These are phyloP conservation scores for Xylariaceae sp. DNA, from an alignment of 2,329 filamentous ascomycete genomes.

Conservation along the genomic window DNA sequence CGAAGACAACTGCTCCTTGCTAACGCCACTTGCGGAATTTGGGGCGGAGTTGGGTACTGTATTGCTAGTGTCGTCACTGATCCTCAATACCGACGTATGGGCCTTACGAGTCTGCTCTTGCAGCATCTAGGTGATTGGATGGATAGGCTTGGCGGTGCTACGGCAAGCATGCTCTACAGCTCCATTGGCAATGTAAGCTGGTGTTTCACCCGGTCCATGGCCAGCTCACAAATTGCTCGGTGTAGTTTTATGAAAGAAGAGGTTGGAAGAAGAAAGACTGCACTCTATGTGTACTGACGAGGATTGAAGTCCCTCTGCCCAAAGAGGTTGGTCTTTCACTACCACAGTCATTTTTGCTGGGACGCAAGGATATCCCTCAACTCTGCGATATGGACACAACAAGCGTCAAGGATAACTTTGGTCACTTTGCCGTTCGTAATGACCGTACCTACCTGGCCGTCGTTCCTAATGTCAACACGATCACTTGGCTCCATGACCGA, in stretches of 20 bases:
- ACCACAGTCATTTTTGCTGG: neutral
- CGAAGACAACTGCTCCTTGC: conserved; percentile 16
- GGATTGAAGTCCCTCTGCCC: no score
- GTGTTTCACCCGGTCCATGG: no score
- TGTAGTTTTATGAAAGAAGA: neutral
- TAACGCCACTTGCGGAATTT: neutral
- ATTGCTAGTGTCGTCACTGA: conserved; percentile 17
- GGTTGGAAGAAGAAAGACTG: neutral
- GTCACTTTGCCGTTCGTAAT: neutral
- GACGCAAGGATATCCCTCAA: neutral
- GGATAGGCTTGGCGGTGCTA: conserved; percentile 13
- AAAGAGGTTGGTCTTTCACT: no score
- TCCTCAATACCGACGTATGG: conserved; percentile 12
- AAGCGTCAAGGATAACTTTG: neutral
- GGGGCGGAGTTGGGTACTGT: conserved; percentile 15
- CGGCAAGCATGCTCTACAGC: conserved; percentile 19
- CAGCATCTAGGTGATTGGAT: conserved; percentile 16
- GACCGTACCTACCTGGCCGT: neutral
- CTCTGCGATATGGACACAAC: neutral
- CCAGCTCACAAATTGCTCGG: neutral
- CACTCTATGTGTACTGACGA: neutral
- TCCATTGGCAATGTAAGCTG: conserved; percentile 14
- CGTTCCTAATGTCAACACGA: neutral
- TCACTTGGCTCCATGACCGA: neutral
- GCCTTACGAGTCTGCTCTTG: conserved; percentile 16